Percentiles rank a stretch among this genome's conserved stretches.
Evolutionary conservation across 2,329 filamentous ascomycete genomes (phyloP).

Genomic region (Phyllosticta capitalensis): DNA sequence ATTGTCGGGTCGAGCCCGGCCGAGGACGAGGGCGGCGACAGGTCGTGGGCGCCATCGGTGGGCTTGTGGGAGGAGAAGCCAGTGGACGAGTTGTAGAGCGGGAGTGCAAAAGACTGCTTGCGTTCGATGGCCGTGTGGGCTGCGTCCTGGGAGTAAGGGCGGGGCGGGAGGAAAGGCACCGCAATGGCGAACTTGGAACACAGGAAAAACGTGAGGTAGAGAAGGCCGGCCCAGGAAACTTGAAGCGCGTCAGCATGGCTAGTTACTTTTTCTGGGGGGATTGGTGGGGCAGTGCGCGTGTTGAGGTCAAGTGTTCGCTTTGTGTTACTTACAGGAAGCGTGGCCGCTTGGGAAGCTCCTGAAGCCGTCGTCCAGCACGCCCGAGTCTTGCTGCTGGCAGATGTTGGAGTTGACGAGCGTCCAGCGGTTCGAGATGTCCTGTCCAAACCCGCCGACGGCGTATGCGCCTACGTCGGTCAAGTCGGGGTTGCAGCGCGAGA

Average conservation of each 20-base stretch:
- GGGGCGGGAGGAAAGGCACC: constrained; percentile 56
- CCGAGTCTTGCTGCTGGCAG: constrained; percentile 55
- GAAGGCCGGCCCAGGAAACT: constrained; percentile 67
- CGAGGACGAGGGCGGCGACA: background rate
- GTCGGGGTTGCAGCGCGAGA: constrained; percentile 69
- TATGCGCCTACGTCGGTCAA: constrained; percentile 46
- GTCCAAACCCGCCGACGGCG: constrained; percentile 52
- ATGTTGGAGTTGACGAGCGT: constrained; percentile 67
- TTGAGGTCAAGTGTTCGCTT: background rate
- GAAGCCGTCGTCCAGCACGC: constrained; percentile 69
- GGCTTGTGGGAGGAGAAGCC: constrained; percentile 17
- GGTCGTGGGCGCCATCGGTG: constrained; percentile 1
- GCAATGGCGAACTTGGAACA: constrained; percentile 72
- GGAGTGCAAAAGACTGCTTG: constrained; percentile 12
- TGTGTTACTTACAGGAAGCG: constrained; percentile 48
- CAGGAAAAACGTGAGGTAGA: constrained; percentile 80
- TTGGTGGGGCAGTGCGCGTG: background rate
- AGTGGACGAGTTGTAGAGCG: constrained; percentile 19
- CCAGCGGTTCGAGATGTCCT: constrained; percentile 45
- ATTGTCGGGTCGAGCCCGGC: constrained; percentile 9
- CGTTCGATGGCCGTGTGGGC: constrained; percentile 31
- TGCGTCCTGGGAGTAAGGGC: constrained; percentile 39
- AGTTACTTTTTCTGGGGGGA: background rate
- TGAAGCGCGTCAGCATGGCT: background rate
- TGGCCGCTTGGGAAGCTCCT: constrained; percentile 75